Evolutionary conservation across 148 eudicot genomes (phyloP), one percentile per base, ranked within the genome.

Genomic region (Persicaria maculosa): DNA sequence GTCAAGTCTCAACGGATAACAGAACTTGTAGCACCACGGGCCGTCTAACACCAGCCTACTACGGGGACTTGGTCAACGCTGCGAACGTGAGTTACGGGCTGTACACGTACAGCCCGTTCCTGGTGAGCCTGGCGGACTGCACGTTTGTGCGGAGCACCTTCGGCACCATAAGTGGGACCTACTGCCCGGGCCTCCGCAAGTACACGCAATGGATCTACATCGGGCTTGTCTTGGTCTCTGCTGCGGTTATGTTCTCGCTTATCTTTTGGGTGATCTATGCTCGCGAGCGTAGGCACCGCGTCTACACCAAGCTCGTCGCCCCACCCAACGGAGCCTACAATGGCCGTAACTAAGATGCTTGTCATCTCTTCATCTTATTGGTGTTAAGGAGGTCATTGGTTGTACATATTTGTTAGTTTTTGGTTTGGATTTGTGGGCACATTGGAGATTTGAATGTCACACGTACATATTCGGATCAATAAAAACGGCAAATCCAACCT

Each of bases 181-280:
- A 91, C 73, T 93, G 97, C 57, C 91, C 93, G 0, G 91, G 85
- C 3, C 71, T 93, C 73, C 79, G 84, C 72, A 78, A 22, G 54
- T 86, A 82, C 82, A 87, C 90, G 17, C 55, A 61, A 47, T 85
- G 89, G 95, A 84, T 90, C 69, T 89, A 89, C 65, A 75, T 86
- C 0, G 97, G 98, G 16, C 78, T 93, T 68, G 85, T 83, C 2
- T 44, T 91, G 79, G 91, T 83, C 10, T 86, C 98, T 9, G 85
- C 79, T 74, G 88, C 91, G 15, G 98, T 93, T 9, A 86, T 89
- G 93, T 83, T 83, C 9, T 93, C 97, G 48, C 59, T 93, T 77
- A 83, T 89, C 19, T 81, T 89, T 71, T 93, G 98, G 98, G 87
- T 91, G 57, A 50, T 93, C 9, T 93, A 86, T 75, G 95, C 97